Base-by-base conservation (phyloP, 345 rosid species). In the Isatis tinctoria region DNA sequence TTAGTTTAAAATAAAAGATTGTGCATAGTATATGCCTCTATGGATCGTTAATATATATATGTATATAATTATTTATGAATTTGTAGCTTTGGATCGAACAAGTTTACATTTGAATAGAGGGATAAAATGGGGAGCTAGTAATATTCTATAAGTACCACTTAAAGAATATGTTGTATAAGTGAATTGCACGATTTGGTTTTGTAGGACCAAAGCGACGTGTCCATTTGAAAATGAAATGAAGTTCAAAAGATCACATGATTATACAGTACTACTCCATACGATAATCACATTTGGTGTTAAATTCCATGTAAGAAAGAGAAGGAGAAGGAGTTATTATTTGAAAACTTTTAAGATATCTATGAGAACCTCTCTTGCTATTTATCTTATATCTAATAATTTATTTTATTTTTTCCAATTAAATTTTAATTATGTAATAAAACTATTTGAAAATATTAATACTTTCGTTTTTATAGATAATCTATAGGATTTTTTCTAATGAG, bases 181-280 rank as follows among this genome's bases (percentile, higher is more conserved):
- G 78, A 48, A 36, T 47, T 36, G 67, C 78, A 74, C 78, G 78
- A 58, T 37, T 37, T 39, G 16, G 60, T 59, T 66, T 74, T 24
- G 52, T 66, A 66, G 45, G 66, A 47, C 67, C 35, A 66, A 47
- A 58, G 5, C 48, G 72, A 74, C 17, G 47, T 30, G 37, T 56
- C 51, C 40, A 30, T 44, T 17, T 47, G 22, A 65, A 57, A 20
- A 53, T 54, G 40, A 44, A 27, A 43, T 57, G 48, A 65, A 36
- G 60, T 65, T 52, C 49, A 44, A 73, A 22, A 22, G 24, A 22
- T 22, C 24, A 22, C 24, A 22, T 22, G 24, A 22, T 22, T 22
- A 22, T 22, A 22, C 24, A 1, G 1, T 22, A 22, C 24, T 22
- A 22, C n/a, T n/a, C n/a, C n/a, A n/a, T n/a, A n/a, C n/a, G n/a